Evolutionary conservation across 306 rosid genomes (phyloP).

Genomic region (Spatholobus suberectus): DNA sequence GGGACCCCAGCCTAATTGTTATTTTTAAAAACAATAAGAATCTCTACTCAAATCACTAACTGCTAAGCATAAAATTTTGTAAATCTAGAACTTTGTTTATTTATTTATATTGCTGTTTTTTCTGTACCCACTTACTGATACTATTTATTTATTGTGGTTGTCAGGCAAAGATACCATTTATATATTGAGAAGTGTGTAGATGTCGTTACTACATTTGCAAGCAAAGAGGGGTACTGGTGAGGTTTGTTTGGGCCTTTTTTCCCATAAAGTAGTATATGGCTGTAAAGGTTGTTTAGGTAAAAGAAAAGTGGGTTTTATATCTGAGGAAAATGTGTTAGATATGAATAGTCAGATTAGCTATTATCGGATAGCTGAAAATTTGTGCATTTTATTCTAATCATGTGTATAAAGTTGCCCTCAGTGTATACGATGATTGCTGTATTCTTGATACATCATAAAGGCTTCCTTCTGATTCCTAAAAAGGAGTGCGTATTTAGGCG

Average conservation of each 20-base stretch:
- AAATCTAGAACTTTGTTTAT: not conserved
- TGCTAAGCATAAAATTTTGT: not conserved
- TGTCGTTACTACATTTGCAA: slow-evolving; percentile 74
- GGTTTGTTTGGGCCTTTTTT: slow-evolving; percentile 67
- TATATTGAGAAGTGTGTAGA: slow-evolving; percentile 89
- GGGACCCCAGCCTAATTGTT: not conserved
- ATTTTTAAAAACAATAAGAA: not conserved
- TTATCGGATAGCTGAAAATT: not conserved
- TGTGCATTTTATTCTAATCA: not conserved
- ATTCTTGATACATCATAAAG: not conserved
- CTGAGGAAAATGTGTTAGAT: slow-evolving; percentile 15
- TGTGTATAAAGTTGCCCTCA: not conserved
- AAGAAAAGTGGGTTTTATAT: not conserved
- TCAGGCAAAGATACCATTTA: slow-evolving; percentile 92
- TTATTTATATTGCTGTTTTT: slow-evolving; percentile 16
- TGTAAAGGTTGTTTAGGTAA: not conserved
- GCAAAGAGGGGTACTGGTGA: slow-evolving; percentile 92
- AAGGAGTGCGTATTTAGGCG: too few species aligned
- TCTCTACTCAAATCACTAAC: not conserved
- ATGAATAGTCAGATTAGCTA: slow-evolving; percentile 21
- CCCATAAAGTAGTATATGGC: not conserved
- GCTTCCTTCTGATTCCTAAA: not conserved
- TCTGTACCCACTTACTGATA: not conserved
- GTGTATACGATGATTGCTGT: not conserved
- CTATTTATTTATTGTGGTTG: slow-evolving; percentile 40